Percentiles rank a stretch among this genome's conserved stretches.
Evolutionary conservation across 106 monocot species (phyloP).

Genomic region (Allium sativum): DNA sequence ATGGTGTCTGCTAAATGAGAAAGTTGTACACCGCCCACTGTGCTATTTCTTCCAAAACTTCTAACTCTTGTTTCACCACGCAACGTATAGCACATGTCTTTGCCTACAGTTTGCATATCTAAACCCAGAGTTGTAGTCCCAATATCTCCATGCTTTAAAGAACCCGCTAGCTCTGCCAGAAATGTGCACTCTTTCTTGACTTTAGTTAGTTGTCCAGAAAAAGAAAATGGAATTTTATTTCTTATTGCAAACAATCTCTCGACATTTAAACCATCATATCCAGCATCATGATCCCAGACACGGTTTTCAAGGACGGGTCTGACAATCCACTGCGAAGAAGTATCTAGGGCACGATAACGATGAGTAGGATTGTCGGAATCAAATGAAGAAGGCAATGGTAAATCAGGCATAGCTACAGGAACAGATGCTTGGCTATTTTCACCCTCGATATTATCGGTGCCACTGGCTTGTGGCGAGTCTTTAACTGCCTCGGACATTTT

Average conservation of each 20-base stretch:
- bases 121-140: conserved; percentile 51
- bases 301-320: conserved; percentile 83
- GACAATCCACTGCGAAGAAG: conserved; percentile 74
- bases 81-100: conserved; percentile 77
- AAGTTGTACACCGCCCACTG: conserved; percentile 48
- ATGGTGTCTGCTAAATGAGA: conserved; percentile 60
- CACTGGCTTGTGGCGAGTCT: conserved; percentile 21
- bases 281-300: conserved; percentile 99
- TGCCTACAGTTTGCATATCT: conserved; percentile 85
- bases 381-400: conserved; percentile 74
- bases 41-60: conserved; percentile 57
- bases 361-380: conserved; percentile 90
- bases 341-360: conserved; percentile 82
- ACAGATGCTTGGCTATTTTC: conserved; percentile 54
- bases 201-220: conserved; percentile 90
- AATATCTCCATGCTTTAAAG: conserved; percentile 61
- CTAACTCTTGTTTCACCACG: conserved; percentile 65
- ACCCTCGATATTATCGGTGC: conserved; percentile 39
- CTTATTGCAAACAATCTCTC: conserved; percentile 66
- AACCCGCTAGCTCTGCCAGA: conserved; percentile 85
- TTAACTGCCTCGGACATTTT: conserved; percentile 36
- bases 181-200: conserved; percentile 92
- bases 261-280: conserved; percentile 88
- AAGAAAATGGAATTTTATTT: conserved; percentile 68
- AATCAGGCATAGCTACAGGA: conserved; percentile 84